These are phyloP conservation scores for Trichosporon inkin DNA, from an alignment of 1,284 basidiomycete species.

Conservation along the genomic window DNA sequence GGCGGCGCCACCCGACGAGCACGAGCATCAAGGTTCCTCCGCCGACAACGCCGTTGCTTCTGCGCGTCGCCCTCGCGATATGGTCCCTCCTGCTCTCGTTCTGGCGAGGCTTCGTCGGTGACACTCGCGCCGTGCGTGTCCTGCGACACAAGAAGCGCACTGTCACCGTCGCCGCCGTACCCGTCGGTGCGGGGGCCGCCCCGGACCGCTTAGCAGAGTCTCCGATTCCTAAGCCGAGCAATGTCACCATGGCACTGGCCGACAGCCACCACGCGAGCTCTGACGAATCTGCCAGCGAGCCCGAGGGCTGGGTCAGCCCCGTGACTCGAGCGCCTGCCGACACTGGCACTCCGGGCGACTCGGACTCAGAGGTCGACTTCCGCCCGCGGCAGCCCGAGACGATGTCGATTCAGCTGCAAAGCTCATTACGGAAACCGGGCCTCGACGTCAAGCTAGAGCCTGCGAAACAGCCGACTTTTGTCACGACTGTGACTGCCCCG, in stretches of 20 bases:
- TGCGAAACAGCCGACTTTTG: constrained; percentile 10
- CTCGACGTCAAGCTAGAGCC: constrained; percentile 3
- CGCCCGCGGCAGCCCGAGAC: constrained; percentile 11
- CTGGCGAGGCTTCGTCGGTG: constrained; percentile 45
- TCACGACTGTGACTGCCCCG: constrained; percentile 11
- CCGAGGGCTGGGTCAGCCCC: constrained; percentile 41
- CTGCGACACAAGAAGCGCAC: constrained; percentile 17
- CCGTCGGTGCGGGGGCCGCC: neutral
- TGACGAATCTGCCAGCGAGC: constrained; percentile 10
- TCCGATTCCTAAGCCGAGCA: neutral
- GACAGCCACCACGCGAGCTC: constrained; percentile 4
- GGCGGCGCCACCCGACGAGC: constrained; percentile 24
- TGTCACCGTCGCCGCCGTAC: neutral
- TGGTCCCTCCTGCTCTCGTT: constrained; percentile 45
- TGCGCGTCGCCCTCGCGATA: constrained; percentile 40
- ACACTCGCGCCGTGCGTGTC: constrained; percentile 37
- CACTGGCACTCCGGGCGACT: constrained; percentile 18
- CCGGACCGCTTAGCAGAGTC: neutral
- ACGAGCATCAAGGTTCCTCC: constrained; percentile 40
- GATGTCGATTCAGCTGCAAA: constrained; percentile 6
- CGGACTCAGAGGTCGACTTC: constrained; percentile 12
- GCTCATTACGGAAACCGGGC: neutral
- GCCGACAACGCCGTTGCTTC: constrained; percentile 39
- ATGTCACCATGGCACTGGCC: neutral
- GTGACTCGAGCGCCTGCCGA: constrained; percentile 41